These are phyloP conservation scores for Rhizophora mangle DNA, from an alignment of 345 rosid species.

Conservation along the genomic window DNA sequence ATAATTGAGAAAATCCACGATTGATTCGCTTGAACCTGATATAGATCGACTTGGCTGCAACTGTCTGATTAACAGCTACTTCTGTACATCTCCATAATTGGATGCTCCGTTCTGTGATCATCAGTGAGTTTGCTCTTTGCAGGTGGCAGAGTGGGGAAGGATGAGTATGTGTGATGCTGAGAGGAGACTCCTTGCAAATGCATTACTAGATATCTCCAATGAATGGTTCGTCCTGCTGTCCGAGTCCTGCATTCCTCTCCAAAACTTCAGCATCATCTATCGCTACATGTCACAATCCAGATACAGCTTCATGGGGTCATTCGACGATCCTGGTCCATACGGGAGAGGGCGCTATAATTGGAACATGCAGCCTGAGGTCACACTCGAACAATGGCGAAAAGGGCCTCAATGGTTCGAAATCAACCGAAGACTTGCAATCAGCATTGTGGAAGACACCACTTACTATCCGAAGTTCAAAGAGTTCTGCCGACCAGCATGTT, in stretches of 20 bases:
- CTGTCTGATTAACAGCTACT: neutral
- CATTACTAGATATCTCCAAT: conserved; percentile 77
- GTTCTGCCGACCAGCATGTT: conserved; percentile 69
- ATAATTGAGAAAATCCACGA: neutral
- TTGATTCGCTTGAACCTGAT: neutral
- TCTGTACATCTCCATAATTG: neutral
- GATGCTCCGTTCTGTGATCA: neutral
- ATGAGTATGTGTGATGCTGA: conserved; percentile 97
- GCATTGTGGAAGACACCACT: conserved; percentile 51
- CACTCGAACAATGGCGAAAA: conserved; percentile 79
- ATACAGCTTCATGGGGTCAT: conserved; percentile 74
- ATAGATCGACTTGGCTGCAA: neutral
- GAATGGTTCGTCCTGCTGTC: conserved; percentile 89
- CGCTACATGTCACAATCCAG: conserved; percentile 55
- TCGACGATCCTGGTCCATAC: conserved; percentile 66
- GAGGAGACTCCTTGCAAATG: conserved; percentile 84
- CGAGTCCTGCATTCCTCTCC: conserved; percentile 86
- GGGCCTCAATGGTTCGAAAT: conserved; percentile 96
- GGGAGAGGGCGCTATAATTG: conserved; percentile 76
- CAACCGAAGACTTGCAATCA: conserved; percentile 57
- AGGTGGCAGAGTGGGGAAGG: conserved; percentile 85
- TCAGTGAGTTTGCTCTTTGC: conserved; percentile 9
- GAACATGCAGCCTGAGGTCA: conserved; percentile 66
- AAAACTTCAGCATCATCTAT: conserved; percentile 61
- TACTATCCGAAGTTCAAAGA: conserved; percentile 78